Evolutionary conservation across 2,329 filamentous ascomycete species (phyloP).

Genomic region (Fusarium coffeatum): DNA sequence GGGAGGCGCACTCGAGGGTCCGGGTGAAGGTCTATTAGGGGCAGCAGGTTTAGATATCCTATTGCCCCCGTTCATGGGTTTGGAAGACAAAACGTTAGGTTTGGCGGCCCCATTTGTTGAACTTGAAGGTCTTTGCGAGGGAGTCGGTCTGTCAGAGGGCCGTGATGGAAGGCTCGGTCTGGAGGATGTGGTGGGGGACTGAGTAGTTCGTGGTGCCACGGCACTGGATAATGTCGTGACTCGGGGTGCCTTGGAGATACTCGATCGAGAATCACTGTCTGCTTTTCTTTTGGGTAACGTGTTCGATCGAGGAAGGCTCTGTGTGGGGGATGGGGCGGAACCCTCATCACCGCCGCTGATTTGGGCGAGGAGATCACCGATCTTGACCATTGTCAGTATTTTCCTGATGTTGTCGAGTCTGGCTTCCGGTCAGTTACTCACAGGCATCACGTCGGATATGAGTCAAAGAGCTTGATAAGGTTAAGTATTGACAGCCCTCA

Average conservation of each 20-base stretch:
- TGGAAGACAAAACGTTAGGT: constrained; percentile 42
- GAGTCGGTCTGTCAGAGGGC: constrained; percentile 43
- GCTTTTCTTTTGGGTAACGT: constrained; percentile 67
- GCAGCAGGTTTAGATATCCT: constrained; percentile 43
- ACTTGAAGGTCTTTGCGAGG: constrained; percentile 41
- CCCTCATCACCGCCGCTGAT: constrained; percentile 67
- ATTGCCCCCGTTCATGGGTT: constrained; percentile 42
- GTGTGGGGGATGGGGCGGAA: constrained; percentile 52
- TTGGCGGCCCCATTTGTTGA: constrained; percentile 25
- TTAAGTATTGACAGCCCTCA: constrained; percentile 23
- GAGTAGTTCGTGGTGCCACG: constrained; percentile 37
- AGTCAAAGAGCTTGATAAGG: constrained; percentile 21
- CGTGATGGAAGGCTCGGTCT: constrained; percentile 40
- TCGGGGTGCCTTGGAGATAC: constrained; percentile 58
- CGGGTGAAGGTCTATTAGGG: constrained; percentile 42
- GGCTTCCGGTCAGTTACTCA: constrained; percentile 36
- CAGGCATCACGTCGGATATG: constrained; percentile 47
- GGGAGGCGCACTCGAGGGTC: constrained; percentile 54
- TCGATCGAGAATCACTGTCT: constrained; percentile 59
- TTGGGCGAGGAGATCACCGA: constrained; percentile 60
- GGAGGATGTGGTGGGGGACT: constrained; percentile 34
- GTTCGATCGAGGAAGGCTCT: constrained; percentile 45
- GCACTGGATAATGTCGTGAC: constrained; percentile 41
- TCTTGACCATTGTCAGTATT: constrained; percentile 46
- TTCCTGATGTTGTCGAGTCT: constrained; percentile 18